Evolutionary conservation across 2,329 filamentous ascomycete species (phyloP).

Genomic region (Bipolaris sorokiniana): DNA sequence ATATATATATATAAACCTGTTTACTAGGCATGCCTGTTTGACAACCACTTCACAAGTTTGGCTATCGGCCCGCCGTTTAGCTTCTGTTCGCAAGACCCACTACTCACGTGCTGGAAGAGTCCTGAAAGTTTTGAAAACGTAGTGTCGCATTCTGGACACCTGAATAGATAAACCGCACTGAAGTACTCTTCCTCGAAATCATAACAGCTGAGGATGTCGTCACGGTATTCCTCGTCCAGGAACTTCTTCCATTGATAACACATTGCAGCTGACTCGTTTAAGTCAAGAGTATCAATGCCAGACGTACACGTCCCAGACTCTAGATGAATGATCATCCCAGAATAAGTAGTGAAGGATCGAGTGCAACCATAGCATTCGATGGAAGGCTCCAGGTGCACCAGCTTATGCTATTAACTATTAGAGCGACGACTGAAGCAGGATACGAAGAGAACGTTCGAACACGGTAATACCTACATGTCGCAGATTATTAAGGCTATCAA

Average conservation of each 20-base stretch:
- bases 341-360: constrained; percentile 17
- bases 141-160: constrained; percentile 17
- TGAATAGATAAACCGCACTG: constrained; percentile 13
- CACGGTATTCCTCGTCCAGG: constrained; percentile 24
- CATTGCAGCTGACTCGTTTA: constrained; percentile 25
- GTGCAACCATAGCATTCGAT: constrained; percentile 21
- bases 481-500: neutral
- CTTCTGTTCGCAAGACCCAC: constrained; percentile 19
- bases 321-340: constrained; percentile 22
- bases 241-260: constrained; percentile 27
- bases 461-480: neutral
- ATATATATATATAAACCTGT: neutral
- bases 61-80: constrained; percentile 16
- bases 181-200: constrained; percentile 15
- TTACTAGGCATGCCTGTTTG: constrained; percentile 11
- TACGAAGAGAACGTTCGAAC: neutral
- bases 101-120: constrained; percentile 22
- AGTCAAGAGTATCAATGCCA: constrained; percentile 15
- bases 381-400: neutral
- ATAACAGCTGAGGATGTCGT: constrained; percentile 18
- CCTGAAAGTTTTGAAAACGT: constrained; percentile 21
- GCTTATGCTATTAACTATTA: neutral
- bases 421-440: neutral
- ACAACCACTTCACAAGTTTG: constrained; percentile 22
- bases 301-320: constrained; percentile 26